Conservation (phyloP, 768 basidiomycete genomes). For the Leccinellum albellum region DNA sequence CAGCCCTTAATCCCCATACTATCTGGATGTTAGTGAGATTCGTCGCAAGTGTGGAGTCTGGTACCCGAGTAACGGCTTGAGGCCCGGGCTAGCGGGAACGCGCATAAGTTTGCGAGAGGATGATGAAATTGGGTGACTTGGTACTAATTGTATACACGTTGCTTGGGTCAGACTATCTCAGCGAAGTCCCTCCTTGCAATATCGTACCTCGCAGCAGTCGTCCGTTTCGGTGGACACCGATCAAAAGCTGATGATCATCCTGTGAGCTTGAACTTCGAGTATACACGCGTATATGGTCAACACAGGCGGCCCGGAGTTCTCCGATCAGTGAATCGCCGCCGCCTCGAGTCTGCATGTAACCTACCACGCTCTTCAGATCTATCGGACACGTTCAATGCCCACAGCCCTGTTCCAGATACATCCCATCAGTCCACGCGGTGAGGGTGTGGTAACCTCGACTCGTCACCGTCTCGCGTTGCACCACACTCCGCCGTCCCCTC, state of each 20-base stretch:
- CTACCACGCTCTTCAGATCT: too few relatives aligned
- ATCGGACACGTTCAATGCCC: neutral
- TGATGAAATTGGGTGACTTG: neutral
- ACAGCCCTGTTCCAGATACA: neutral
- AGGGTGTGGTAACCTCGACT: too few relatives aligned
- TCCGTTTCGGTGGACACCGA: neutral
- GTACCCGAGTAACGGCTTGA: too few relatives aligned
- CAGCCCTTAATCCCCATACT: neutral
- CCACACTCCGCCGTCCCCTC: too few relatives aligned
- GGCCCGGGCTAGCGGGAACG: too few relatives aligned
- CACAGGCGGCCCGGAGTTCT: too few relatives aligned
- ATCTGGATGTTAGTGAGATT: neutral
- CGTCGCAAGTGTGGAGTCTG: neutral
- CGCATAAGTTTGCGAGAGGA: neutral
- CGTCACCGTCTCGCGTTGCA: neutral
- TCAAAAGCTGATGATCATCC: too few relatives aligned
- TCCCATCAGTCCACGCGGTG: too few relatives aligned
- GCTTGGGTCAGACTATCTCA: neutral
- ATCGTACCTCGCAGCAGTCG: neutral
- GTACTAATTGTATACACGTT: neutral
- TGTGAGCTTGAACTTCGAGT: too few relatives aligned
- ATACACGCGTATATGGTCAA: too few relatives aligned
- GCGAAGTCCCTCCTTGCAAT: too few relatives aligned
- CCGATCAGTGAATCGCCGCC: too few relatives aligned
- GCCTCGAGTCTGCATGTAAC: neutral